A percentile compares a stretch with the other conserved stretches of the same genome.
phyloP scores from a whole-genome alignment of 495 filamentous ascomycete genomes.

The Immersiella caudata region DNA sequence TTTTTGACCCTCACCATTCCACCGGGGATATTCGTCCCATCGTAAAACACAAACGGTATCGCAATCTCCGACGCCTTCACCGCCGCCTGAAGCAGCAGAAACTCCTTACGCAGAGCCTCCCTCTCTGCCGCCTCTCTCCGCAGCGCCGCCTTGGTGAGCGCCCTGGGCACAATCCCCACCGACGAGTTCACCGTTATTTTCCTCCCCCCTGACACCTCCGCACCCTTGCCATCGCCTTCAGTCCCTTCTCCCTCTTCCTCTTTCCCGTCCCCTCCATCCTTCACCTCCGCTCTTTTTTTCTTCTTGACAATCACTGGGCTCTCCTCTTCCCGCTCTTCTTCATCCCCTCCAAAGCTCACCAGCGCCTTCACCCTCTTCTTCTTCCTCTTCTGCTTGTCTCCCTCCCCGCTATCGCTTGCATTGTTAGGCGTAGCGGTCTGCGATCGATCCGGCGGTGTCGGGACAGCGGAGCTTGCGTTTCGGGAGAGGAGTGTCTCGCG shows the following conservation, averaged over 20 bases:
- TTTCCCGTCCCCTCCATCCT: slow-evolving; percentile 14
- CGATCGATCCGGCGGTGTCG: slow-evolving; percentile 44
- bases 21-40: slow-evolving; percentile 92
- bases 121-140: slow-evolving; percentile 78
- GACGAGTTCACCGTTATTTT: slow-evolving; percentile 69
- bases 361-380: slow-evolving; percentile 42
- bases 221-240: slow-evolving; percentile 30
- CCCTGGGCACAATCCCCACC: slow-evolving; percentile 70
- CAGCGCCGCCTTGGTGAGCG: slow-evolving; percentile 82
- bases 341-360: slow-evolving; percentile 48
- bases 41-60: slow-evolving; percentile 97
- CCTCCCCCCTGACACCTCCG: neutral
- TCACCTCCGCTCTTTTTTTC: slow-evolving; percentile 38
- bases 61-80: slow-evolving; percentile 88
- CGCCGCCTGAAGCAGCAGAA: slow-evolving; percentile 77
- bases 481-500: slow-evolving; percentile 61
- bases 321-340: slow-evolving; percentile 37
- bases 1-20: slow-evolving; percentile 86
- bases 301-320: slow-evolving; percentile 41
- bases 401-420: slow-evolving; percentile 46
- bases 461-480: slow-evolving; percentile 25
- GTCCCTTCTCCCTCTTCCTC: slow-evolving; percentile 33
- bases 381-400: slow-evolving; percentile 48
- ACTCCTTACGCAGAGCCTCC: slow-evolving; percentile 83
- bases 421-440: slow-evolving; percentile 45